Conservation (phyloP, 441 rosid species). For the Croton laevigatus region DNA sequence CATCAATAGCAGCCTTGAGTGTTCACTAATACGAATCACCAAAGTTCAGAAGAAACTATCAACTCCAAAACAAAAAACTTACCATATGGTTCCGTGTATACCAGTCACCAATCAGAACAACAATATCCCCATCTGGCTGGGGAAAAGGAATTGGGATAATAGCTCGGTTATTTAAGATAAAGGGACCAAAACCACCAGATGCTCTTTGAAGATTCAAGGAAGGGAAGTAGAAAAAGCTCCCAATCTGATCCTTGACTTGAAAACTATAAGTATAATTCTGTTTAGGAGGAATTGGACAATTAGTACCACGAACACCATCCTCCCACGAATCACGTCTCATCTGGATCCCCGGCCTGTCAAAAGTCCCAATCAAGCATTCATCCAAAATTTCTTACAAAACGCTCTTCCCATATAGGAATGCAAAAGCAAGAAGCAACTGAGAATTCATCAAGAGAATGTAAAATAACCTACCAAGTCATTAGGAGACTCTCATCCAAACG, state of each 20-base stretch:
- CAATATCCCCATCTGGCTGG: slow-evolving; percentile 71
- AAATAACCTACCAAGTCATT: slow-evolving; percentile 63
- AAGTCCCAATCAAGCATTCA: neutral
- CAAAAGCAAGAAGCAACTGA: neutral
- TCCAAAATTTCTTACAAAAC: slow-evolving; percentile 13
- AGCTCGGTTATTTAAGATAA: slow-evolving; percentile 60
- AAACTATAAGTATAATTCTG: slow-evolving; percentile 72
- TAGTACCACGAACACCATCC: slow-evolving; percentile 87
- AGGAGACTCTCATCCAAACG: slow-evolving; percentile 70
- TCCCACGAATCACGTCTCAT: slow-evolving; percentile 88
- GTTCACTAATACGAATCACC: slow-evolving; percentile 11
- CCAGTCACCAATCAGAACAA: slow-evolving; percentile 83
- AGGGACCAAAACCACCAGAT: slow-evolving; percentile 87
- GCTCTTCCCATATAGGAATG: neutral
- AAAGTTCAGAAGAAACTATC: slow-evolving; percentile 1
- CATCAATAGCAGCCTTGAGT: neutral
- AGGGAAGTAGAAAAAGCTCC: slow-evolving; percentile 84
- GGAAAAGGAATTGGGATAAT: slow-evolving; percentile 71
- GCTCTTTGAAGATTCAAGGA: slow-evolving; percentile 82
- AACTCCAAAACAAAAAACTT: slow-evolving; percentile 28
- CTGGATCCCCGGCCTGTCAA: slow-evolving; percentile 75
- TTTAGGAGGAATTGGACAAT: slow-evolving; percentile 68
- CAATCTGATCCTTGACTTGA: slow-evolving; percentile 93
- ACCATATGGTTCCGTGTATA: slow-evolving; percentile 74
- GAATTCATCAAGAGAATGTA: neutral